A percentile compares a stretch with the other conserved stretches of the same genome.
These are phyloP conservation scores for Lasiodiplodia gonubiensis DNA, from an alignment of 2,329 filamentous ascomycete species.

Conservation along the genomic window DNA sequence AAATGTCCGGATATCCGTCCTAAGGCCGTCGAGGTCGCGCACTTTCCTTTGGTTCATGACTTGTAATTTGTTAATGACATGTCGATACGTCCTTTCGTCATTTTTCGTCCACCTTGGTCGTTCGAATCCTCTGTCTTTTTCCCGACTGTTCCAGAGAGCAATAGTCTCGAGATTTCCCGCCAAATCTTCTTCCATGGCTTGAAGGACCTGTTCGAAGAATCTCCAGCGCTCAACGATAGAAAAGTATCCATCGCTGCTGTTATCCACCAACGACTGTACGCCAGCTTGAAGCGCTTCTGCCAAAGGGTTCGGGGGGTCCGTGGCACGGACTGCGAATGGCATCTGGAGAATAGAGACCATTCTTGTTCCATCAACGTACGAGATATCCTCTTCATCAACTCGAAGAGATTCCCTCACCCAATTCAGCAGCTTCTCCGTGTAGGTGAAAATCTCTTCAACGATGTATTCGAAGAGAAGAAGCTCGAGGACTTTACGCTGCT, in stretches of 20 bases:
- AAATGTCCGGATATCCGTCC: constrained; percentile 30
- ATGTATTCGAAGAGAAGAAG: constrained; percentile 36
- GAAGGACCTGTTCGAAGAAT: constrained; percentile 32
- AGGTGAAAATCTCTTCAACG: constrained; percentile 25
- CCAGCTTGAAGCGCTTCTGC: constrained; percentile 28
- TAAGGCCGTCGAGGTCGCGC: constrained; percentile 3
- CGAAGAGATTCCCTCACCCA: no score
- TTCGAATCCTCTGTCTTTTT: constrained; percentile 36
- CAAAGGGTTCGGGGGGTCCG: background rate
- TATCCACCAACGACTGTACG: background rate
- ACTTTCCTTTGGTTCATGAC: constrained; percentile 16
- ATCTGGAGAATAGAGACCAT: background rate
- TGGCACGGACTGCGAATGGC: background rate
- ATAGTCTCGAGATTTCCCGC: constrained; percentile 31
- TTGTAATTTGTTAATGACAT: constrained; percentile 31
- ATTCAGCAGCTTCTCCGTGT: background rate
- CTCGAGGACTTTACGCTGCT: constrained; percentile 40
- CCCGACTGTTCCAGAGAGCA: constrained; percentile 36
- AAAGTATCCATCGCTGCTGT: constrained; percentile 18
- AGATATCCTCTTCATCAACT: no score
- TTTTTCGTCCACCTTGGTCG: constrained; percentile 41
- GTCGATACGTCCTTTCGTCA: constrained; percentile 40
- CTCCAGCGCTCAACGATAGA: constrained; percentile 29
- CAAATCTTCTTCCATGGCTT: constrained; percentile 33
- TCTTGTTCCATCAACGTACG: no score